Percentiles rank a stretch among this genome's conserved stretches.
phyloP scores from a whole-genome alignment of 208 protist genomes.

The Acanthamoeba sp. region DNA sequence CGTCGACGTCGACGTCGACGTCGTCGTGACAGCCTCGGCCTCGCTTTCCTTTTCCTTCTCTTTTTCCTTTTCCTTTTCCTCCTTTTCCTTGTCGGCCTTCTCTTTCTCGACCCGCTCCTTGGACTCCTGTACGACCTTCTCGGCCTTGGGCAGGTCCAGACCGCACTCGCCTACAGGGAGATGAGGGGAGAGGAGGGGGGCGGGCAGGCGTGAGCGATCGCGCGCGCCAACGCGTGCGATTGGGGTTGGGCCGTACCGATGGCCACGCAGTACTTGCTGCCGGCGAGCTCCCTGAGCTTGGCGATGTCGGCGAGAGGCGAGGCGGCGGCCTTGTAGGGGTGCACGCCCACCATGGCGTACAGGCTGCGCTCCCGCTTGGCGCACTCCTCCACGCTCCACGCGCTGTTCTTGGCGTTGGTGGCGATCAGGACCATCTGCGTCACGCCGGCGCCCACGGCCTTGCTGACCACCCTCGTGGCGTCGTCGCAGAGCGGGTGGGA shows the following conservation, averaged over 20 bases:
- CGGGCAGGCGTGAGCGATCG: no score
- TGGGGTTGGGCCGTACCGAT: slow-evolving; percentile 23
- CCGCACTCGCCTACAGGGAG: slow-evolving; percentile 39
- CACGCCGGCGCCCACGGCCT: slow-evolving; percentile 55
- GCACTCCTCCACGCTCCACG: not conserved
- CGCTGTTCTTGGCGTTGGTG: slow-evolving; percentile 65
- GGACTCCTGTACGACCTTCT: slow-evolving; percentile 31
- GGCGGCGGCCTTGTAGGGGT: slow-evolving; percentile 40
- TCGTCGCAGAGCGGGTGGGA: not conserved
- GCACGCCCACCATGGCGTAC: slow-evolving; percentile 56
- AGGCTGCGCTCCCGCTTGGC: not conserved
- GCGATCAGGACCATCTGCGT: slow-evolving; percentile 65
- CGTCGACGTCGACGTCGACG: not conserved
- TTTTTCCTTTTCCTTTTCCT: no score
- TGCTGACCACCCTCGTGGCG: not conserved
- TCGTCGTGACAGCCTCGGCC: not conserved
- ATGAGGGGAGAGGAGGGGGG: no score
- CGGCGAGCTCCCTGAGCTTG: not conserved
- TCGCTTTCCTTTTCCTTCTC: not conserved
- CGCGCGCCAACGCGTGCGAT: no score
- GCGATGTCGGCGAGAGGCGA: not conserved
- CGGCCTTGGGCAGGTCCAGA: not conserved
- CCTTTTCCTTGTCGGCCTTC: slow-evolving; percentile 26
- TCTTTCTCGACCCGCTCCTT: slow-evolving; percentile 45
- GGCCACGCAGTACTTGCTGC: slow-evolving; percentile 32